These are phyloP conservation scores for Juncus effusus DNA, from an alignment of 176 grass and related monocot species.

Conservation along the genomic window DNA sequence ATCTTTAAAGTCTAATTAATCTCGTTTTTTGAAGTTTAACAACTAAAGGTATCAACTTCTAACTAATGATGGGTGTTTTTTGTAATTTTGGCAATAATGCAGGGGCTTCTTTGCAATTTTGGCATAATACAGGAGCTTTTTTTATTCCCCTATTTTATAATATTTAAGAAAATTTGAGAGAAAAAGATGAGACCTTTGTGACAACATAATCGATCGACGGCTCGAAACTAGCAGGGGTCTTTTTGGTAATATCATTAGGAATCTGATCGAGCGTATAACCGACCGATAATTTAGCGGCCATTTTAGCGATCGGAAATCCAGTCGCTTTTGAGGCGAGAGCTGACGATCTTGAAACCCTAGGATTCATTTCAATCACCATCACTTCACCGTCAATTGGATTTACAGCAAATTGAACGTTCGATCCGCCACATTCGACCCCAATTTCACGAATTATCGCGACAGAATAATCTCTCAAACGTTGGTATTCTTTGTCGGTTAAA, in stretches of 20 bases:
- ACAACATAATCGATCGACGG: constrained; percentile 98
- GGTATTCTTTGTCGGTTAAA: constrained; percentile 91
- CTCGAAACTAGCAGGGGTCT: constrained; percentile 98
- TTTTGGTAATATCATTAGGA: constrained; percentile 98
- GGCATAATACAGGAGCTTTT: not conserved
- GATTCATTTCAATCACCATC: constrained; percentile 99
- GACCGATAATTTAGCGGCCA: constrained; percentile 91
- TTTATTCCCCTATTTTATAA: not conserved
- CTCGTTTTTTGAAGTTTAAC: not conserved
- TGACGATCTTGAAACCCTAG: constrained; percentile 88
- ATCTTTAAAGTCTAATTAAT: not conserved
- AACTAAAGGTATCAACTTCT: not conserved
- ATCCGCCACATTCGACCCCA: constrained; percentile 93
- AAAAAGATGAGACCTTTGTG: constrained; percentile 60
- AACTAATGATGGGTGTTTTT: no score
- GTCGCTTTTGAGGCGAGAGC: constrained; percentile 88
- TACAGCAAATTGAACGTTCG: constrained; percentile 90
- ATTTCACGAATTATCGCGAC: constrained; percentile 95
- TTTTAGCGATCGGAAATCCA: constrained; percentile 94
- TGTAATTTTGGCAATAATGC: no score
- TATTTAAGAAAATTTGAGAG: not conserved
- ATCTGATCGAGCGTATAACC: constrained; percentile 96
- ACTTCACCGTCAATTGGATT: constrained; percentile 93
- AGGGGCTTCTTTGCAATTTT: no score
- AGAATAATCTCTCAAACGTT: constrained; percentile 73